phyloP scores from a whole-genome alignment of 148 eudicot species.

The Polygonum maritimum region DNA sequence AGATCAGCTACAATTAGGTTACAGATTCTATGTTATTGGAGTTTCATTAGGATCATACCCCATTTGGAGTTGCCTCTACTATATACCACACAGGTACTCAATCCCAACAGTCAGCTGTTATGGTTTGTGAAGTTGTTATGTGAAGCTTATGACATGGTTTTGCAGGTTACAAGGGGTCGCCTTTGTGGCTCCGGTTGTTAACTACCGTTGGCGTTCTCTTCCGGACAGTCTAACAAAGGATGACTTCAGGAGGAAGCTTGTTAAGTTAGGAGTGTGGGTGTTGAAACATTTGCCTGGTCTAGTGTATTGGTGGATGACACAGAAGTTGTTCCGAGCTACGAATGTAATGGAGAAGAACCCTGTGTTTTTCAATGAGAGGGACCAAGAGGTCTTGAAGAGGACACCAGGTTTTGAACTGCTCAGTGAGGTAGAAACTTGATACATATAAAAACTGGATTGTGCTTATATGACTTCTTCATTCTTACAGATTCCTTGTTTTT shows the following conservation, averaged over 20 bases:
- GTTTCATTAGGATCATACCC: slow-evolving; percentile 55
- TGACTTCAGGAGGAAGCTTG: slow-evolving; percentile 44
- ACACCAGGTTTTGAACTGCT: slow-evolving; percentile 56
- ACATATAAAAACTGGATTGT: background rate
- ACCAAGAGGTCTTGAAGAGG: slow-evolving; percentile 50
- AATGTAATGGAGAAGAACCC: slow-evolving; percentile 50
- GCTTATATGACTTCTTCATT: too few relatives aligned
- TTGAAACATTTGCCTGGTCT: slow-evolving; percentile 43
- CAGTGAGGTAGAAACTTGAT: slow-evolving; percentile 31
- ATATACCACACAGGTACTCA: slow-evolving; percentile 46
- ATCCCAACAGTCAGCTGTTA: background rate
- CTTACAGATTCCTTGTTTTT: background rate
- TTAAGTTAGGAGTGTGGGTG: slow-evolving; percentile 29
- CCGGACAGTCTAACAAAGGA: slow-evolving; percentile 40
- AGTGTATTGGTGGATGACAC: slow-evolving; percentile 77
- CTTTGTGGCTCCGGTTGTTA: slow-evolving; percentile 51
- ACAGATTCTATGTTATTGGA: slow-evolving; percentile 52
- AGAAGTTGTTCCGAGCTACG: slow-evolving; percentile 44
- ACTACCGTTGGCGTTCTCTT: slow-evolving; percentile 65
- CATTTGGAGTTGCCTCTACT: slow-evolving; percentile 46
- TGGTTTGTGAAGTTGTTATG: background rate
- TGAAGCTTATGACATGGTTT: background rate
- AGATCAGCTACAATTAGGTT: slow-evolving; percentile 45
- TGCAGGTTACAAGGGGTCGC: slow-evolving; percentile 71
- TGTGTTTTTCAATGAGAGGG: slow-evolving; percentile 38